Evolutionary conservation across 2,329 filamentous ascomycete genomes (phyloP), one percentile per base, ranked within the genome.

Genomic region (Hypoxylon sp.): DNA sequence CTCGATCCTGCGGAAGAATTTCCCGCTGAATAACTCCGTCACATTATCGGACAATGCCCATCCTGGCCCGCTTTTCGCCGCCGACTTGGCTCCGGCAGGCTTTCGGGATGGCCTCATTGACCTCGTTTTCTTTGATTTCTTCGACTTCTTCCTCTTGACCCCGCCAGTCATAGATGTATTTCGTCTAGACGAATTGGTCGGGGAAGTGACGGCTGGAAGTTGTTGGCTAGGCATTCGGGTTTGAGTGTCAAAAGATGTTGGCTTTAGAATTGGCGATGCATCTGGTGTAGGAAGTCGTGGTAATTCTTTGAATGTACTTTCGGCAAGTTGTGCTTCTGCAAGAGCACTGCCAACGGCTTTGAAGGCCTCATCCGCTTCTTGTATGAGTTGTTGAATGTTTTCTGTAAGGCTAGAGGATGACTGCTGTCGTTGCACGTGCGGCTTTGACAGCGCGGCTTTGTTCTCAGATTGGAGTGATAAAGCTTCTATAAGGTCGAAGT

Each of bases 41-140:
- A 90, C 81, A 68, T 87, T 88, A 57, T 87, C 85, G 0, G 86
- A 82, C 31, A 90, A 75, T 13, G 83, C 84, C 85, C 87, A 87
- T 77, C 84, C 81, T 47, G 84, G 76, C 22, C 76, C 77, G n/a
- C 73, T 75, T 69, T 76, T 80, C 48, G 61, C 64, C 54, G 70
- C 66, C 26, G 78, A 67, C 66, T 74, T 78, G 31, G 63, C 54
- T 17, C 71, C 50, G 51, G 67, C 59, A 33, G 74, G 53, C 67
- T 78, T 76, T 61, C 71, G 72, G 63, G 66, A 73, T 52, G 71
- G 63, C 66, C 72, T 74, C 73, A 77, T 72, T 10, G 71, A 26
- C 61, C 64, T 66, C 17, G 22, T 51, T 35, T 68, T 66, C 64
- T 67, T 73, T 1, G 69, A 61, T 39, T 77, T 74, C 52, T 81